phyloP scores from a whole-genome alignment of 352 stramenopile species.

The Phytophthora syringae region DNA sequence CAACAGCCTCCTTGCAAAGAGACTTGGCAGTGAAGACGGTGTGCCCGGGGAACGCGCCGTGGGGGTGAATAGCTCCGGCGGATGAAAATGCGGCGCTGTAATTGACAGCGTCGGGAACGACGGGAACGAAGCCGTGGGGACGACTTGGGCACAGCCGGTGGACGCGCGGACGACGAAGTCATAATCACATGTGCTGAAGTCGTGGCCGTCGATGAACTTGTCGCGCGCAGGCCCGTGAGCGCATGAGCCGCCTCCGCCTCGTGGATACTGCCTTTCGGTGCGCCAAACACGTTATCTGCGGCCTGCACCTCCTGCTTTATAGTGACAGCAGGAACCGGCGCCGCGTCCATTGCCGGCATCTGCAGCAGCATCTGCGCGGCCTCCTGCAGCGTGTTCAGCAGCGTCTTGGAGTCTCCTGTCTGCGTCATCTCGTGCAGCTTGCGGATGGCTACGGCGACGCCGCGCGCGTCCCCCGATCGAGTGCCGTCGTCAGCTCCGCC shows the following conservation, averaged over 20 bases:
- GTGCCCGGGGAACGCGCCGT: slow-evolving; percentile 32
- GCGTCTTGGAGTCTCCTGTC: slow-evolving; percentile 17
- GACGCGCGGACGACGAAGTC: slow-evolving; percentile 25
- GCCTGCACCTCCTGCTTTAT: slow-evolving; percentile 30
- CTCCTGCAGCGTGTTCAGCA: slow-evolving; percentile 56
- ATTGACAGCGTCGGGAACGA: slow-evolving; percentile 55
- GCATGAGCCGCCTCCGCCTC: slow-evolving; percentile 75
- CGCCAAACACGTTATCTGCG: not conserved
- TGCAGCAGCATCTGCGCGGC: slow-evolving; percentile 43
- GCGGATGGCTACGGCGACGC: slow-evolving; percentile 43
- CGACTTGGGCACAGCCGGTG: slow-evolving; percentile 32
- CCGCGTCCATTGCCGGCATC: slow-evolving; percentile 4
- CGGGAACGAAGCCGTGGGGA: slow-evolving; percentile 39
- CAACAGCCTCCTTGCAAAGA: slow-evolving; percentile 53
- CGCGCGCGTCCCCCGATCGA: slow-evolving; percentile 51
- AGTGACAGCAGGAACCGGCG: slow-evolving; percentile 12
- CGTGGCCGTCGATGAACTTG: slow-evolving; percentile 10
- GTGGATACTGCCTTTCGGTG: slow-evolving; percentile 39
- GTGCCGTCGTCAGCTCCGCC: slow-evolving; percentile 41
- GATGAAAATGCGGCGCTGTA: slow-evolving; percentile 52
- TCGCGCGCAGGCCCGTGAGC: slow-evolving; percentile 67
- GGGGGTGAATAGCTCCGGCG: slow-evolving; percentile 42
- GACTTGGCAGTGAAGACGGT: slow-evolving; percentile 52
- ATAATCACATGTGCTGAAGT: slow-evolving; percentile 11
- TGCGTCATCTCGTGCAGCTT: slow-evolving; percentile 44